These are phyloP conservation scores for Termitomyces sp. DNA, from an alignment of 768 basidiomycete species.

Conservation along the genomic window DNA sequence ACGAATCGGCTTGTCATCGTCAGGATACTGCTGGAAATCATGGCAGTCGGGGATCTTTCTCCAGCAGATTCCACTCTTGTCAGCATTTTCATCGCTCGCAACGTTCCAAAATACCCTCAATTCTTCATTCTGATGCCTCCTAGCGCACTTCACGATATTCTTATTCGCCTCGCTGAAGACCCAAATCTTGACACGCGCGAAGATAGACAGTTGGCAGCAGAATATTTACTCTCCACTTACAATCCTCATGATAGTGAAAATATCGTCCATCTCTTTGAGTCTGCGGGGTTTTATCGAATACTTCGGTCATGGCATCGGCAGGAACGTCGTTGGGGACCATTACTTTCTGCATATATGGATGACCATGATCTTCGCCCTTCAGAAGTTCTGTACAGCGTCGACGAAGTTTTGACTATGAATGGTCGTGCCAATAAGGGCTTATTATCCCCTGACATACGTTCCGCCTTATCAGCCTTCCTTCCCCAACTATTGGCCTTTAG, in stretches of 20 bases:
- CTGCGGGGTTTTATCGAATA: slow-evolving; percentile 89
- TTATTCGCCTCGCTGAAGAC: slow-evolving; percentile 76
- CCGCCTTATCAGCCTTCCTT: slow-evolving; percentile 54
- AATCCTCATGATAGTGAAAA: slow-evolving; percentile 76
- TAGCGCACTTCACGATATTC: slow-evolving; percentile 67
- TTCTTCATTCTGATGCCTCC: slow-evolving; percentile 63
- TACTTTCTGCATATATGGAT: slow-evolving; percentile 70
- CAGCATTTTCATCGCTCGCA: slow-evolving; percentile 94
- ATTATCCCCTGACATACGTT: slow-evolving; percentile 54
- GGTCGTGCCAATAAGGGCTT: slow-evolving; percentile 42
- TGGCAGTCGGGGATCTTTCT: slow-evolving; percentile 51
- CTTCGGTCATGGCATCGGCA: slow-evolving; percentile 77
- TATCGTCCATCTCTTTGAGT: slow-evolving; percentile 66
- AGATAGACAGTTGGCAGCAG: slow-evolving; percentile 92
- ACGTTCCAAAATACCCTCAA: slow-evolving; percentile 95
- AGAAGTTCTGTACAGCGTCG: slow-evolving; percentile 64
- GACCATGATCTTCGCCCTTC: slow-evolving; percentile 60
- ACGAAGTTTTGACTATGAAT: slow-evolving; percentile 55
- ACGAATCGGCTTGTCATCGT: slow-evolving; percentile 79
- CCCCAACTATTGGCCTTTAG: slow-evolving; percentile 60
- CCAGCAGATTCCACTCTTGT: slow-evolving; percentile 75
- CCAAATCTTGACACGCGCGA: slow-evolving; percentile 76
- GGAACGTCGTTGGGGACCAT: slow-evolving; percentile 70
- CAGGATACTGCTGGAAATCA: slow-evolving; percentile 79
- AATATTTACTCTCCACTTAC: slow-evolving; percentile 90